Evolutionary conservation across 805 yeast genomes (phyloP), one percentile per base, ranked within the genome.

Genomic region (Kuraishia piskuri): DNA sequence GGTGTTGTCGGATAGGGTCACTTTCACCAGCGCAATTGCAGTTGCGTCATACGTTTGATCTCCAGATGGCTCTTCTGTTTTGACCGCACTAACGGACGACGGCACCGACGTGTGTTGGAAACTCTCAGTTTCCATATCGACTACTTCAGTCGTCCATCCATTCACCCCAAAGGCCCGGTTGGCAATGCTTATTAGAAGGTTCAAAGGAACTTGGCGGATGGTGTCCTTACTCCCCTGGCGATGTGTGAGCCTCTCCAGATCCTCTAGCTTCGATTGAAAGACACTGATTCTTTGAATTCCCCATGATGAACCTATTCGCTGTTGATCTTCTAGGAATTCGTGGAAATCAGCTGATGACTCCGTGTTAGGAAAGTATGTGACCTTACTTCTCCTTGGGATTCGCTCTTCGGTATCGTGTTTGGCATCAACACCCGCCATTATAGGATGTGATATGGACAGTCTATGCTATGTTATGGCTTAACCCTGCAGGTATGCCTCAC

Each of bases 151-250:
- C 3, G 72, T 66, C 85, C 85, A 80, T 36, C 80, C 82, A 54
- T 72, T 64, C 59, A 68, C 74, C 1, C 84, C 84, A 66, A 78
- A 79, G 8, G 71, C 63, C n/a, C 64, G 68, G 57, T 80, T 80
- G 0, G 81, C 79, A 23, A 72, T 53, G 8, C 61, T 62, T 20
- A 75, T 59, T 22, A 74, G 53, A 21, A 55, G 55, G 21, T 53
- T 45, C 23, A 61, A 37, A 5, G 64, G 58, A 8, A 67, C 26
- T 9, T n/a, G 20, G 19, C 31, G 26, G 1, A 22, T 22, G 3
- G 24, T 31, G 9, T 51, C 24, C 25, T 20, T 26, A 17, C 24
- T 22, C 19, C 26, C 49, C 23, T 23, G 20, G 19, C 22, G 26
- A 9, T 31, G 47, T 40, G 37, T 17, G 36, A 22, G 22, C 44